These are phyloP conservation scores for Copromyces sp. DNA, from an alignment of 495 filamentous ascomycete species.

Conservation along the genomic window DNA sequence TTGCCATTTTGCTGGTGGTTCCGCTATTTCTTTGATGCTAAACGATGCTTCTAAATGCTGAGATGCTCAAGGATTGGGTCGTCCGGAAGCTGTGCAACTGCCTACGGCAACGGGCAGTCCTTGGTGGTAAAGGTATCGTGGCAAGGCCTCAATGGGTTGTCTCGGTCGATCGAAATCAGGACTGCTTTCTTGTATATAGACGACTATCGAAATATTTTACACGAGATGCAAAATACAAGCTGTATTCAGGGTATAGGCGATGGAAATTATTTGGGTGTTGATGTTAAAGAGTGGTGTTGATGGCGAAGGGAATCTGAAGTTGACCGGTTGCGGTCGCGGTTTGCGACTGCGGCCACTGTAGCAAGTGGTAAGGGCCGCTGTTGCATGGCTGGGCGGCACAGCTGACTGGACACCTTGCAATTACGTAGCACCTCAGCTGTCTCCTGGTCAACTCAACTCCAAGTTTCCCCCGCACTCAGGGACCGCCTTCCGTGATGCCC, in stretches of 20 bases:
- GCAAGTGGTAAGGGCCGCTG: neutral
- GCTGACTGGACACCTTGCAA: neutral
- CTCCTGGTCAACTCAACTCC: neutral
- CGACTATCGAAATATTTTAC: neutral
- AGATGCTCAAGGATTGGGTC: neutral
- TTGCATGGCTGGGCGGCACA: neutral
- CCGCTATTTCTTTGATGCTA: neutral
- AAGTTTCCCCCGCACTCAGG: neutral
- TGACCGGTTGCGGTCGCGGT: neutral
- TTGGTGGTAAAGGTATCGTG: neutral
- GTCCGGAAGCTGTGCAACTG: neutral
- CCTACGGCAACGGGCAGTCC: neutral
- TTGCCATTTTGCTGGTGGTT: slow-evolving; percentile 5
- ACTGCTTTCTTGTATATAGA: neutral
- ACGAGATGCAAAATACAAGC: neutral
- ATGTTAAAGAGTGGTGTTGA: neutral
- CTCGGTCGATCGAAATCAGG: neutral
- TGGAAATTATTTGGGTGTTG: neutral
- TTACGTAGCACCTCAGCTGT: neutral
- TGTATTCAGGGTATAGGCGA: neutral
- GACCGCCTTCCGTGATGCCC: neutral
- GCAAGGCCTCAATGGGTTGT: neutral
- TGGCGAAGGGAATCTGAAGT: neutral
- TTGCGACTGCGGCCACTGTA: neutral
- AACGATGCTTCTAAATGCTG: neutral